phyloP scores from a whole-genome alignment of 164 flowering plant genomes.

The Stephania japonica region DNA sequence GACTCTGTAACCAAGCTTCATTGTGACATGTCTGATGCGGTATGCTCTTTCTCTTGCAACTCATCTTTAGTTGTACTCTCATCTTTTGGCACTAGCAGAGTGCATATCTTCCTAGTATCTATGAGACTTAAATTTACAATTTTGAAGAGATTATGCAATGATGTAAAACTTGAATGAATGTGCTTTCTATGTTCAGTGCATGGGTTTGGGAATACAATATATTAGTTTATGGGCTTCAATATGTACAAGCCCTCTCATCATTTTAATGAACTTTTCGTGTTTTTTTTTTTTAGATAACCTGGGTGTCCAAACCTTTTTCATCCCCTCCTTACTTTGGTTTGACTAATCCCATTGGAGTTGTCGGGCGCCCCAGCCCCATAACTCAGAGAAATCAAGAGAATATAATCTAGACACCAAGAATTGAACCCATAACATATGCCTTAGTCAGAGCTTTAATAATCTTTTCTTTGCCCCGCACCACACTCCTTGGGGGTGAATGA shows the following conservation, averaged over 20 bases:
- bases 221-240: not conserved
- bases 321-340: too few relatives aligned
- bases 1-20: slow-evolving; percentile 77
- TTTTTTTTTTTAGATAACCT: too few relatives aligned
- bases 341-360: too few relatives aligned
- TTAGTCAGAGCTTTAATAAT: too few relatives aligned
- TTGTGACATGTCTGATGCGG: slow-evolving; percentile 81
- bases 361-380: too few relatives aligned
- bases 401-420: too few relatives aligned
- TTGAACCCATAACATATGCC: too few relatives aligned
- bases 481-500: too few relatives aligned
- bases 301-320: too few relatives aligned
- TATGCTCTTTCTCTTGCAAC: slow-evolving; percentile 21
- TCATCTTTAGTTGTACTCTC: not conserved
- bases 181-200: not conserved
- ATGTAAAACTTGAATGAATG: not conserved
- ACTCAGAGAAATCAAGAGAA: too few relatives aligned
- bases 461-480: too few relatives aligned
- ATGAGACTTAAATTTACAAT: not conserved
- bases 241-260: not conserved
- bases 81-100: not conserved
- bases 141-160: not conserved
- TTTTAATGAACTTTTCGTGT: not conserved
- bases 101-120: not conserved
- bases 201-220: not conserved